phyloP scores from a whole-genome alignment of 2,329 filamentous ascomycete species.

The Cladosporium austrohemisphaericum region DNA sequence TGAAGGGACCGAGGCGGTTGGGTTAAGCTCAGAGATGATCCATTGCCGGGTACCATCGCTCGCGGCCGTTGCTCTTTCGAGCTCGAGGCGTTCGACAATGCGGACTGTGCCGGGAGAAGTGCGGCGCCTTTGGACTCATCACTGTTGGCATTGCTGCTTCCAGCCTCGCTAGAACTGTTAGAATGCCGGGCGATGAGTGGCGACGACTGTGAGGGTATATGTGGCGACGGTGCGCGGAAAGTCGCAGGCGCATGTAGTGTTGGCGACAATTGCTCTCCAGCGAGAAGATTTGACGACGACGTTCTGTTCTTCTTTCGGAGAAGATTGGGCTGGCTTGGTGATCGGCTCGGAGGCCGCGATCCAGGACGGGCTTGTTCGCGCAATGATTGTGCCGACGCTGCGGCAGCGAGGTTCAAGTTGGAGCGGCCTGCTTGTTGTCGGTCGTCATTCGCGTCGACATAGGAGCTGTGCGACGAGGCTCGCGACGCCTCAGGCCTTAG shows the following conservation, averaged over 20 bases:
- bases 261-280: conserved; percentile 4
- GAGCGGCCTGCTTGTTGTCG: conserved; percentile 34
- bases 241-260: neutral
- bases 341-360: conserved; percentile 17
- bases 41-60: conserved; percentile 21
- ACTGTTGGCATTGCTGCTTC: conserved; percentile 5
- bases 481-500: conserved; percentile 10
- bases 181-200: conserved; percentile 12
- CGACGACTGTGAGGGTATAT: conserved; percentile 5
- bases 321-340: conserved; percentile 19
- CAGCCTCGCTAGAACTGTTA: conserved; percentile 14
- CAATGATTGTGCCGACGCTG: conserved; percentile 34
- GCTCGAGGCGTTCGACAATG: conserved; percentile 9
- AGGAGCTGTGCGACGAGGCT: conserved; percentile 18
- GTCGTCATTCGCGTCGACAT: conserved; percentile 23
- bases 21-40: conserved; percentile 26
- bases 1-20: conserved; percentile 32
- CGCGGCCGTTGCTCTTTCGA: conserved; percentile 16
- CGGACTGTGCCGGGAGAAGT: conserved; percentile 6
- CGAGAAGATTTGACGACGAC: conserved; percentile 8
- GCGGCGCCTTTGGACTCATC: neutral
- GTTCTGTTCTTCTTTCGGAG: conserved; percentile 19
- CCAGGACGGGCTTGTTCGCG: conserved; percentile 26
- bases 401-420: conserved; percentile 30
- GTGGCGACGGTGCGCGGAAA: conserved; percentile 5